Conservation (phyloP, 176 grass and related monocot genomes). For the Dactylis glomerata region DNA sequence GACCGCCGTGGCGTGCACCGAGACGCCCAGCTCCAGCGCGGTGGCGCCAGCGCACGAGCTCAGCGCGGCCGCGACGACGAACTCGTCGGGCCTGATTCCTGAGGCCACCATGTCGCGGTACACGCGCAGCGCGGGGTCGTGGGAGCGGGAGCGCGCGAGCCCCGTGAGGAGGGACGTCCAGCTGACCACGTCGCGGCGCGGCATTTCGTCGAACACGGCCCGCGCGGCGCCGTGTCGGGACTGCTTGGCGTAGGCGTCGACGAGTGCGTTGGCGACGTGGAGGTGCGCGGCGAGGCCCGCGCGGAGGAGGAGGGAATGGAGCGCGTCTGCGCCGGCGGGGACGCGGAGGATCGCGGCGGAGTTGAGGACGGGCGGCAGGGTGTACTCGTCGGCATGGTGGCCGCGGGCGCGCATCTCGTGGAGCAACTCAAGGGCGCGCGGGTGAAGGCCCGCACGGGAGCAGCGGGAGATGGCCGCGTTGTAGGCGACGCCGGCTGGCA, state of each 20-base stretch:
- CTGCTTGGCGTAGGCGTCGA: constrained; percentile 64
- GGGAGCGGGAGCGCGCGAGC: constrained; percentile 37
- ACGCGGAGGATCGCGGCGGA: constrained; percentile 36
- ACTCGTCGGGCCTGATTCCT: constrained; percentile 39
- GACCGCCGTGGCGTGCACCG: constrained; percentile 37
- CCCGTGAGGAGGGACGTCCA: constrained; percentile 70
- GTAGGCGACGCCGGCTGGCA: constrained; percentile 36
- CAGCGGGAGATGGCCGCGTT: constrained; percentile 51
- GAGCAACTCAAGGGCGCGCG: constrained; percentile 38
- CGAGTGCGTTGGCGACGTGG: constrained; percentile 63
- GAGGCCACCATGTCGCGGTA: constrained; percentile 41
- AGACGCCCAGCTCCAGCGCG: constrained; percentile 31
- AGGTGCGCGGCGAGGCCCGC: constrained; percentile 44
- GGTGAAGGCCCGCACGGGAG: constrained; percentile 40
- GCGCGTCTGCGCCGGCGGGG: not conserved
- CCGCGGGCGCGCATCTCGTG: constrained; percentile 46
- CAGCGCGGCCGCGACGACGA: constrained; percentile 36
- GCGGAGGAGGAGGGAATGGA: constrained; percentile 43
- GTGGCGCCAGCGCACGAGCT: constrained; percentile 50
- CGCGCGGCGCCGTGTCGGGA: constrained; percentile 22
- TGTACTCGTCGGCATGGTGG: constrained; percentile 60
- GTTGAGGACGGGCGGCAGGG: constrained; percentile 57
- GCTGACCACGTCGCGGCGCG: constrained; percentile 48
- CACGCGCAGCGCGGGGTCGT: constrained; percentile 18
- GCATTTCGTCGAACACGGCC: constrained; percentile 57